These are phyloP conservation scores for Combretum micranthum DNA, from an alignment of 345 rosid species.

Conservation along the genomic window DNA sequence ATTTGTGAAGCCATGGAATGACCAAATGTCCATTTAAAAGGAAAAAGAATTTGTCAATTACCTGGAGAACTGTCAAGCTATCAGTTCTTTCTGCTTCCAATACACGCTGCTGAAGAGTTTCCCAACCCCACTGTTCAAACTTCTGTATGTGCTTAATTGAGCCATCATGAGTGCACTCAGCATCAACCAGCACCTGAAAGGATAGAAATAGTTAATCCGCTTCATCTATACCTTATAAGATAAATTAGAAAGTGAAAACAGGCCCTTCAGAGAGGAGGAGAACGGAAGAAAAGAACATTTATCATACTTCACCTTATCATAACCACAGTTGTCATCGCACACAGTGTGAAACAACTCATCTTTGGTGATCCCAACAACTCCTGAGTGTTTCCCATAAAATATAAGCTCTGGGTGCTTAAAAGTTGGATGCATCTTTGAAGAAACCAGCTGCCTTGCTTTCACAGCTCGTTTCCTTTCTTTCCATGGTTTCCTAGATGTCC, in stretches of 20 bases:
- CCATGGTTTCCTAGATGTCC: constrained; percentile 81
- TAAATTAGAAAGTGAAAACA: not conserved
- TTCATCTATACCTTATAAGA: not conserved
- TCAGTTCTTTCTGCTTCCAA: constrained; percentile 78
- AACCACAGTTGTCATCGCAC: constrained; percentile 36
- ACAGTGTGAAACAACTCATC: constrained; percentile 37
- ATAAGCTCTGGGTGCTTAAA: constrained; percentile 56
- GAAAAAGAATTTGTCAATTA: constrained; percentile 9
- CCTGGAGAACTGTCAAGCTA: constrained; percentile 73
- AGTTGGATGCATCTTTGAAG: constrained; percentile 17
- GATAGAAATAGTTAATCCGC: constrained; percentile 10
- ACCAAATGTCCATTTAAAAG: not conserved
- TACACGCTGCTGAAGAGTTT: constrained; percentile 78
- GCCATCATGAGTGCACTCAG: constrained; percentile 98
- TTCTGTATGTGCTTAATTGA: constrained; percentile 83
- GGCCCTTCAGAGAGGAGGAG: not conserved
- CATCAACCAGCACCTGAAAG: constrained; percentile 90
- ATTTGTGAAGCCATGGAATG: no score
- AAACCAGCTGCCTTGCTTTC: constrained; percentile 30
- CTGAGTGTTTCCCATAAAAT: constrained; percentile 68
- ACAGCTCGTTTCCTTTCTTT: constrained; percentile 75
- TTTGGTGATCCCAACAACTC: constrained; percentile 60
- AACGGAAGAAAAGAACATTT: not conserved
- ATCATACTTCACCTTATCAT: constrained; percentile 60
- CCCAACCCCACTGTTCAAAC: constrained; percentile 97